Conservation (phyloP, 2,329 filamentous ascomycete species). For the Elsinoe batatas region DNA sequence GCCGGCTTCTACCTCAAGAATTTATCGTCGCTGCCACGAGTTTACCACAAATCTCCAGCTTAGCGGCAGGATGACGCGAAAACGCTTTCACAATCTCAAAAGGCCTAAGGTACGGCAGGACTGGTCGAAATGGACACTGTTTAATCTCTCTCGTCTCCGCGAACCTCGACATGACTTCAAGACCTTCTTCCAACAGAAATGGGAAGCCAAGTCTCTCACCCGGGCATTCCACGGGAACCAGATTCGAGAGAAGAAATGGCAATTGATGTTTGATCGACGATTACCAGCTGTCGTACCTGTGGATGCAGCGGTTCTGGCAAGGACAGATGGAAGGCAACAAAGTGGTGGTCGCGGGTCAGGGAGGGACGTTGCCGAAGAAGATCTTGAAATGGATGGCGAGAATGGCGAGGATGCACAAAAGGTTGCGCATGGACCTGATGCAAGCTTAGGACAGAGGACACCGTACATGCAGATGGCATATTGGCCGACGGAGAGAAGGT, state of each 20-base stretch:
- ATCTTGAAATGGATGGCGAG: conserved; percentile 17
- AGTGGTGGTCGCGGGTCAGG: conserved; percentile 79
- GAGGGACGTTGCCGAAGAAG: conserved; percentile 30
- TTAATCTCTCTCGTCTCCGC: conserved; percentile 60
- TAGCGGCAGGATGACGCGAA: conserved; percentile 26
- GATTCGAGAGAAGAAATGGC: conserved; percentile 86
- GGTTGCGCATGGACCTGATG: conserved; percentile 10
- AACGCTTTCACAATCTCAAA: conserved; percentile 55
- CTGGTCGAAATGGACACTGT: conserved; percentile 97
- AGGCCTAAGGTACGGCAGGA: conserved; percentile 75
- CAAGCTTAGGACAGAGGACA: conserved; percentile 40
- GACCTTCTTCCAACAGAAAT: conserved; percentile 99
- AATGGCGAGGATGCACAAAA: conserved; percentile 1
- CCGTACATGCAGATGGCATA: conserved; percentile 97
- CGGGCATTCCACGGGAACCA: conserved; percentile 92
- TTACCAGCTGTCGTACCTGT: conserved; percentile 78
- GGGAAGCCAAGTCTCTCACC: conserved; percentile 73
- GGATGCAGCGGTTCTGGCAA: conserved; percentile 68
- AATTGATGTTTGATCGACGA: conserved; percentile 78
- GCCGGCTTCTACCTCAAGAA: background rate
- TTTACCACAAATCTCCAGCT: background rate
- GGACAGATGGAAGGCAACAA: conserved; percentile 70
- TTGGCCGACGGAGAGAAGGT: conserved; percentile 76
- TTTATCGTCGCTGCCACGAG: background rate
- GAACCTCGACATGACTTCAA: conserved; percentile 35